Evolutionary conservation across 805 yeast genomes (phyloP).

Genomic region (Pichia manshurica): DNA sequence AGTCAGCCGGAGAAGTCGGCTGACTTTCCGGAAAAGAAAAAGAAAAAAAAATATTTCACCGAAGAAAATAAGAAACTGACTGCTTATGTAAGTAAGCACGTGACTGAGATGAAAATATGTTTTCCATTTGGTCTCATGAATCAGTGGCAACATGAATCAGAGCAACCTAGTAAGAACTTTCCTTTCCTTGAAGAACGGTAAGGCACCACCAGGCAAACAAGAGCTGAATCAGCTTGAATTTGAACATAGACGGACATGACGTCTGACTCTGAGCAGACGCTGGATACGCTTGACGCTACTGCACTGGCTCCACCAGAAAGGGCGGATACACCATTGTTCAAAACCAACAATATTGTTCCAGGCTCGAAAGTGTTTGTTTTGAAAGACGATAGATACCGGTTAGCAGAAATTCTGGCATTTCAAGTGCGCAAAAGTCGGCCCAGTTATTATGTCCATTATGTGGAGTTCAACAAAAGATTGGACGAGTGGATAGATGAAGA

Average conservation of each 20-base stretch:
- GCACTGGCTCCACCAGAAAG: slow-evolving; percentile 30
- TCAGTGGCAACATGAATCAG: too few relatives aligned
- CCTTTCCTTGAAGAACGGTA: too few relatives aligned
- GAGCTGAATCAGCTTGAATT: too few relatives aligned
- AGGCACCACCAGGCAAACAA: too few relatives aligned
- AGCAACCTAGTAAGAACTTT: too few relatives aligned
- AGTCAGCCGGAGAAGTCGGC: slow-evolving; percentile 1
- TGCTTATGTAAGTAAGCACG: too few relatives aligned
- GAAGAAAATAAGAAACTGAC: too few relatives aligned
- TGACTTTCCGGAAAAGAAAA: not conserved
- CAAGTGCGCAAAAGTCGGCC: slow-evolving; percentile 70
- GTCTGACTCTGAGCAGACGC: slow-evolving; percentile 27
- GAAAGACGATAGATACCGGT: slow-evolving; percentile 73
- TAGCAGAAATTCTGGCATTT: slow-evolving; percentile 80
- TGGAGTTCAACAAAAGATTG: slow-evolving; percentile 88
- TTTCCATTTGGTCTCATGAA: not conserved
- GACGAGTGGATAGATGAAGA: slow-evolving; percentile 88
- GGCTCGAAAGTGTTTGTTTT: slow-evolving; percentile 81
- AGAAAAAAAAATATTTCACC: not conserved
- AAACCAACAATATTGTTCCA: slow-evolving; percentile 47
- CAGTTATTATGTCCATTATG: slow-evolving; percentile 88
- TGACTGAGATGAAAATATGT: too few relatives aligned
- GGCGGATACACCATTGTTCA: slow-evolving; percentile 24
- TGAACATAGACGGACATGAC: slow-evolving; percentile 21
- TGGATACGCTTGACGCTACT: slow-evolving; percentile 27